Conservation (phyloP, 225 moss, liverwort and hornwort species). For the Bryoerythrophyllum caledonicum region DNA sequence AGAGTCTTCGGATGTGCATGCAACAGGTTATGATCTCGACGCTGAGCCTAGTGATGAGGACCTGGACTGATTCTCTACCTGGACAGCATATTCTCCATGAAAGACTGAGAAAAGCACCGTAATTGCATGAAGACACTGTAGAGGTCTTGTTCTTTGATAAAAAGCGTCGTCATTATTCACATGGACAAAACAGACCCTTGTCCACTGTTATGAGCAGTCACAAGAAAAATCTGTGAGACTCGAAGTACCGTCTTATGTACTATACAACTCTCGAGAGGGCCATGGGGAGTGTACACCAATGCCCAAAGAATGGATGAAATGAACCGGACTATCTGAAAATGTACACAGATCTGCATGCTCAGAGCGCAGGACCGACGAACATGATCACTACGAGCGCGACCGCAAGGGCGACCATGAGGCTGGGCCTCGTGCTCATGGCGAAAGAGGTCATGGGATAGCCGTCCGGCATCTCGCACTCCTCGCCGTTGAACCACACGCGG, state of each 20-base stretch:
- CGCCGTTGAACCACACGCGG: slow-evolving; percentile 77
- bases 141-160: neutral
- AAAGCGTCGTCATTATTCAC: neutral
- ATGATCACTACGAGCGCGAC: neutral
- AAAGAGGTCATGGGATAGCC: slow-evolving; percentile 30
- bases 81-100: neutral
- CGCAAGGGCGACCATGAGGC: neutral
- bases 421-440: neutral
- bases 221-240: slow-evolving; percentile 21
- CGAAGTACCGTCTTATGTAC: slow-evolving; percentile 44
- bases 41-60: neutral
- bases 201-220: neutral
- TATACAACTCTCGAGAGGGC: slow-evolving; percentile 57
- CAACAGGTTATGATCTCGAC: neutral
- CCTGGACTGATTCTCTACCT: neutral
- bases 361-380: neutral
- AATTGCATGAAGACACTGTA: neutral
- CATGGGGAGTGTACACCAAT: neutral
- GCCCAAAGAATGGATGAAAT: slow-evolving; percentile 58
- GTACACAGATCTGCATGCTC: neutral
- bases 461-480: slow-evolving; percentile 63
- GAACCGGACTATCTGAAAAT: slow-evolving; percentile 6
- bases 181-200: neutral
- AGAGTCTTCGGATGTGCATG: neutral
- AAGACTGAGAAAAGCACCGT: neutral